phyloP scores from a whole-genome alignment of 345 rosid genomes.

The Ricinus communis region DNA sequence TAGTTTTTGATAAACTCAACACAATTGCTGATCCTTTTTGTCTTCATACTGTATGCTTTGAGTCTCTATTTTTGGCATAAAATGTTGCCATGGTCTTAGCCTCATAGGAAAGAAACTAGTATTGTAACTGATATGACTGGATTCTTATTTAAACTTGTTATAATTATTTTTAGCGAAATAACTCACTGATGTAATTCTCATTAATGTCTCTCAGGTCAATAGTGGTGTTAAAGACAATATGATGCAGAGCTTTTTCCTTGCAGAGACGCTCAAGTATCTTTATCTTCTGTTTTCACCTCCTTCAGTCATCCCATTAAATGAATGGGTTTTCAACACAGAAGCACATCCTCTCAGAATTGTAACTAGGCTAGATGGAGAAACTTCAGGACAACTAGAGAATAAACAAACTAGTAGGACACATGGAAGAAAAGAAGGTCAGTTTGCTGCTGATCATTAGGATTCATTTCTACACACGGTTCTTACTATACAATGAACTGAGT shows the following conservation, averaged over 20 bases:
- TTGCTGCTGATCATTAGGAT: slow-evolving; percentile 8
- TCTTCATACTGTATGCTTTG: too few species aligned
- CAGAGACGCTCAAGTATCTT: slow-evolving; percentile 87
- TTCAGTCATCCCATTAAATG: slow-evolving; percentile 76
- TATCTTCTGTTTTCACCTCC: slow-evolving; percentile 92
- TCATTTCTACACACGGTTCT: not conserved
- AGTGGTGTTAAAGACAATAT: slow-evolving; percentile 80
- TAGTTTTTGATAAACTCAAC: too few species aligned
- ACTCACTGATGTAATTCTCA: not conserved
- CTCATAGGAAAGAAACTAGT: too few species aligned
- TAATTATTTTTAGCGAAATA: too few species aligned
- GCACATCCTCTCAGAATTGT: slow-evolving; percentile 87
- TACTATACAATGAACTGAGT: not conserved
- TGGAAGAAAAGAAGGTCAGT: slow-evolving; percentile 24
- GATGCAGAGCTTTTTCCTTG: slow-evolving; percentile 99
- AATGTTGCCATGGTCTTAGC: too few species aligned
- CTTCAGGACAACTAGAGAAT: not conserved
- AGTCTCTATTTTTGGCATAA: too few species aligned
- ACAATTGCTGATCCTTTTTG: too few species aligned
- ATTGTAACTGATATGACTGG: too few species aligned
- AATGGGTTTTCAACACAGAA: slow-evolving; percentile 99
- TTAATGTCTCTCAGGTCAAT: slow-evolving; percentile 54
- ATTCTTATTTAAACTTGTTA: too few species aligned
- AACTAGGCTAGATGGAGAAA: not conserved
- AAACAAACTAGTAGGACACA: slow-evolving; percentile 3